Conservation (phyloP, 441 rosid genomes). For the Populus tomentosa region DNA sequence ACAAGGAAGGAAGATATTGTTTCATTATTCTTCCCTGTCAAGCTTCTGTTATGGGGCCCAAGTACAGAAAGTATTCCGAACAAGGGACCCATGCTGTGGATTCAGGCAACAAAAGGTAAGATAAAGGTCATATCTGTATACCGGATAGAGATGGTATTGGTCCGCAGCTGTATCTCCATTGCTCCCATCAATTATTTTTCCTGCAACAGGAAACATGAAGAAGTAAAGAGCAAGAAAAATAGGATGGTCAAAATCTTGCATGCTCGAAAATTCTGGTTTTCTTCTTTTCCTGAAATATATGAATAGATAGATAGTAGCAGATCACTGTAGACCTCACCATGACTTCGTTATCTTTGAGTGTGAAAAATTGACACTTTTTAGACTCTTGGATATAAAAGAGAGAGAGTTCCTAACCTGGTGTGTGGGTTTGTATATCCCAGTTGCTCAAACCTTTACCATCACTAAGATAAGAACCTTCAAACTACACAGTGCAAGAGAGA, state of each 20-base stretch:
- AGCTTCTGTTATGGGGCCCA: neutral
- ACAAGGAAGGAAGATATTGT: too few species aligned
- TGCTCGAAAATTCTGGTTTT: too few species aligned
- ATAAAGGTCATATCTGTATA: neutral
- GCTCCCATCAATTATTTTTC: neutral
- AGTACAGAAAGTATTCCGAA: too few species aligned
- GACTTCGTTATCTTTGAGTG: neutral
- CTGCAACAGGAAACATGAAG: neutral
- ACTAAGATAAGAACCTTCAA: slow-evolving; percentile 26
- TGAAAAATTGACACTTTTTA: neutral
- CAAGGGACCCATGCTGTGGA: neutral
- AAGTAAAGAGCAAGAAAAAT: too few species aligned
- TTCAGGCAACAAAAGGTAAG: neutral
- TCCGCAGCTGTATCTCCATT: neutral
- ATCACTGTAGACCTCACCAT: neutral
- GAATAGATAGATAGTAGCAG: too few species aligned
- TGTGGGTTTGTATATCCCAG: slow-evolving; percentile 38
- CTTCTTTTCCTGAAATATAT: too few species aligned
- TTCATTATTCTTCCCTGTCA: too few species aligned
- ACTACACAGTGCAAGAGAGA: neutral
- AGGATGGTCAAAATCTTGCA: too few species aligned
- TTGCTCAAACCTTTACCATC: slow-evolving; percentile 53
- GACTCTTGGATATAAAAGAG: neutral
- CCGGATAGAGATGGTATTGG: neutral
- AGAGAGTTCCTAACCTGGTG: neutral